These are phyloP conservation scores for Ophidiomyces ophidiicola DNA, from an alignment of 2,329 filamentous ascomycete genomes.

Conservation along the genomic window DNA sequence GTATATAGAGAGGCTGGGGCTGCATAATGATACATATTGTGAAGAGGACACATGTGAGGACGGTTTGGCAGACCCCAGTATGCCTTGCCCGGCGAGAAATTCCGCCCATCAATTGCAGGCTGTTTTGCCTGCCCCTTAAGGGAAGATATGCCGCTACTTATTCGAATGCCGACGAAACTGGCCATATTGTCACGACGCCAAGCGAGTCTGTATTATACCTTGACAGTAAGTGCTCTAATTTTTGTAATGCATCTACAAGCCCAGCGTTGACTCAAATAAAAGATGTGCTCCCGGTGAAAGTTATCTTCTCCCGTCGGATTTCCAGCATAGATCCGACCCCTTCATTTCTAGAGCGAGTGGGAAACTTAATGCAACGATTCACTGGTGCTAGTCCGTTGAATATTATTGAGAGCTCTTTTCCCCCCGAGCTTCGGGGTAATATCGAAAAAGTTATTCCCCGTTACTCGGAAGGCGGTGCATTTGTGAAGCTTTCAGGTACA, in stretches of 20 bases:
- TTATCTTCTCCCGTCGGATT: slow-evolving; percentile 50
- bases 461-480: slow-evolving; percentile 83
- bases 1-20: background rate
- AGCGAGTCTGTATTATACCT: slow-evolving; percentile 83
- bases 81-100: background rate
- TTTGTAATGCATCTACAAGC: background rate
- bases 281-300: slow-evolving; percentile 75
- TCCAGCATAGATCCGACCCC: slow-evolving; percentile 37
- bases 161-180: slow-evolving; percentile 30
- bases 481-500: slow-evolving; percentile 66
- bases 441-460: slow-evolving; percentile 73
- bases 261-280: background rate
- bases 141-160: slow-evolving; percentile 7
- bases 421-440: slow-evolving; percentile 49
- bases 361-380: slow-evolving; percentile 41
- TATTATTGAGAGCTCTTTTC: slow-evolving; percentile 51
- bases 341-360: slow-evolving; percentile 35
- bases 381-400: slow-evolving; percentile 45
- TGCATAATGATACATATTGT: slow-evolving; percentile 10
- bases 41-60: slow-evolving; percentile 6
- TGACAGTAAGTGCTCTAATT: slow-evolving; percentile 51
- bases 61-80: background rate
- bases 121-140: background rate
- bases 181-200: slow-evolving; percentile 64
- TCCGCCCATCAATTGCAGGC: background rate